phyloP scores from a whole-genome alignment of 2,329 filamentous ascomycete species.

The Aspergillus tamarii region DNA sequence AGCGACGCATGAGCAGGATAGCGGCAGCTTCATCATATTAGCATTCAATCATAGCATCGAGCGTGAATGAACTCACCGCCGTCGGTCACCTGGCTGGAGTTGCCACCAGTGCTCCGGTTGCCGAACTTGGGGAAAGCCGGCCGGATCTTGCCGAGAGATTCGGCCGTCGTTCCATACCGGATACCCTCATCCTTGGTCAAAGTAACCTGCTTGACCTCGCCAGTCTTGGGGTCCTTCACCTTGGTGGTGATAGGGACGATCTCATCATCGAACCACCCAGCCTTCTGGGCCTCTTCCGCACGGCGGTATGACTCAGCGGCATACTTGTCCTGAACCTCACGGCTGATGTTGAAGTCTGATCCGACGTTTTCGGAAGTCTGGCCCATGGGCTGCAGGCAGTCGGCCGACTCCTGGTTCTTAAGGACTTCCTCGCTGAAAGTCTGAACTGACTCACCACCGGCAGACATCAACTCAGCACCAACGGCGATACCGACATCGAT shows the following conservation, averaged over 20 bases:
- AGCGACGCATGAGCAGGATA: slow-evolving; percentile 90
- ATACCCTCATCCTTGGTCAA: slow-evolving; percentile 88
- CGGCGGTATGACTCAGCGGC: slow-evolving; percentile 85
- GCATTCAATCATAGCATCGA: slow-evolving; percentile 2
- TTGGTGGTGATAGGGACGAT: slow-evolving; percentile 84
- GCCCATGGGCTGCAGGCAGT: slow-evolving; percentile 96
- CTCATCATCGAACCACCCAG: slow-evolving; percentile 90
- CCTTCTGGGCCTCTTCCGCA: slow-evolving; percentile 87
- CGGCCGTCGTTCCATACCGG: slow-evolving; percentile 84
- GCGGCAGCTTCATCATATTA: slow-evolving; percentile 66
- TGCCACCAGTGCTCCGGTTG: slow-evolving; percentile 83
- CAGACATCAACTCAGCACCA: slow-evolving; percentile 87
- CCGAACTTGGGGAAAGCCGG: slow-evolving; percentile 91
- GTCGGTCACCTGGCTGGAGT: slow-evolving; percentile 93
- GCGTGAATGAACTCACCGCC: slow-evolving; percentile 60
- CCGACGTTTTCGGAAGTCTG: slow-evolving; percentile 97
- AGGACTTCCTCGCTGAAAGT: slow-evolving; percentile 80
- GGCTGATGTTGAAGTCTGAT: slow-evolving; percentile 81
- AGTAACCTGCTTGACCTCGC: slow-evolving; percentile 75
- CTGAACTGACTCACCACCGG: slow-evolving; percentile 69
- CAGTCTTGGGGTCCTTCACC: slow-evolving; percentile 81
- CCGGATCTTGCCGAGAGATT: slow-evolving; percentile 80
- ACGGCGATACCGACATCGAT: slow-evolving; percentile 88
- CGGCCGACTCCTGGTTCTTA: slow-evolving; percentile 73
- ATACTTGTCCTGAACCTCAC: slow-evolving; percentile 80